phyloP scores from a whole-genome alignment of 495 filamentous ascomycete species.

The Monascus purpureus region DNA sequence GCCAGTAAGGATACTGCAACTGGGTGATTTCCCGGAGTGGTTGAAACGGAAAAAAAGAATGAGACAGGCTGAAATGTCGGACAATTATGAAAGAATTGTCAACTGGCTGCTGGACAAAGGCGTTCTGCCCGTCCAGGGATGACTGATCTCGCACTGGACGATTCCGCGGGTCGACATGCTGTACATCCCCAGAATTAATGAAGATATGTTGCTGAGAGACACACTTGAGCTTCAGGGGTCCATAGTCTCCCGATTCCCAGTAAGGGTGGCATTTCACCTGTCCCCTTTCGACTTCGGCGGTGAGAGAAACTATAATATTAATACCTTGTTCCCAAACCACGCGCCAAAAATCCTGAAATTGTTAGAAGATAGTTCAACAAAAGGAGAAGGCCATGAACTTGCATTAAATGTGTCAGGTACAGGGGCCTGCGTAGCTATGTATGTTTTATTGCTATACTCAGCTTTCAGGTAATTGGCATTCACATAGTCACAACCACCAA shows the following conservation, averaged over 20 bases:
- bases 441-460: constrained; percentile 65
- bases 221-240: constrained; percentile 58
- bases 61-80: constrained; percentile 72
- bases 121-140: constrained; percentile 7
- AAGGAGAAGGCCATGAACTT: constrained; percentile 23
- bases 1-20: constrained; percentile 88
- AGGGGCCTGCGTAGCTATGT: constrained; percentile 92
- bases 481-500: constrained; percentile 83
- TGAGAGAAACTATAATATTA: constrained; percentile 87
- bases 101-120: constrained; percentile 9
- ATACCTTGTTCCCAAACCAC: constrained; percentile 95
- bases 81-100: constrained; percentile 66
- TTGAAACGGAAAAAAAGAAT: constrained; percentile 63
- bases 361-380: constrained; percentile 21
- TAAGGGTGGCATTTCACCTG: constrained; percentile 92
- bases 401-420: constrained; percentile 86
- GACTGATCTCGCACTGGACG: constrained; percentile 5
- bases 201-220: constrained; percentile 70
- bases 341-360: constrained; percentile 89
- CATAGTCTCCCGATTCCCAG: constrained; percentile 73
- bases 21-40: constrained; percentile 90
- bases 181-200: constrained; percentile 37
- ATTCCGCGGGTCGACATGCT: constrained; percentile 2
- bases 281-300: constrained; percentile 88
- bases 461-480: constrained; percentile 83